Conservation (phyloP, 768 basidiomycete genomes). For the Chiua virens region DNA sequence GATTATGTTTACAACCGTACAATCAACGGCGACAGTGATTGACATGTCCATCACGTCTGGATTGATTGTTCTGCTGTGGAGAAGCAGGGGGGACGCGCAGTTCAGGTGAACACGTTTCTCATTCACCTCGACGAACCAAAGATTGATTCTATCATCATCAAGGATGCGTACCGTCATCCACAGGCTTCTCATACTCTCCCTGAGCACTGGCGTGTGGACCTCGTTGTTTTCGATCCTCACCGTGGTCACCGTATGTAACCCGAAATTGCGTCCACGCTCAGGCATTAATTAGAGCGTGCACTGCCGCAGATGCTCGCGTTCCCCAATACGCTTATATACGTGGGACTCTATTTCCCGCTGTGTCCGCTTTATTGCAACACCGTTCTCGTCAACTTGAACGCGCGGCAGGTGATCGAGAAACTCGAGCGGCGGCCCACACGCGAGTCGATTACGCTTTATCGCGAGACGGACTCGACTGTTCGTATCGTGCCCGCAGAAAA, state of each 20-base stretch:
- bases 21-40: constrained; percentile 7
- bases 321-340: constrained; percentile 17
- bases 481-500: not conserved
- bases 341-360: constrained; percentile 26
- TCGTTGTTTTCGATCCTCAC: constrained; percentile 12
- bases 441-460: constrained; percentile 5
- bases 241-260: constrained; percentile 11
- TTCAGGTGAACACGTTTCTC: constrained; percentile 1
- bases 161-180: constrained; percentile 21
- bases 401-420: constrained; percentile 19
- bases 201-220: constrained; percentile 18
- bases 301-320: constrained; percentile 9
- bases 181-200: constrained; percentile 12
- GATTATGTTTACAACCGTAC: constrained; percentile 7
- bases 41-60: constrained; percentile 16
- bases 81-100: constrained; percentile 16
- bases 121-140: not conserved
- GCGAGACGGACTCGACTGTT: not conserved
- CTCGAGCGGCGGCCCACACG: constrained; percentile 5
- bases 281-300: not conserved
- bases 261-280: not conserved
- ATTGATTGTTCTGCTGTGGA: constrained; percentile 11
- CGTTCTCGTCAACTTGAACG: constrained; percentile 33
- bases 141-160: not conserved
- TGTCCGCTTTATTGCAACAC: constrained; percentile 34